Percentiles rank a stretch among this genome's conserved stretches.
phyloP scores from a whole-genome alignment of 2,329 filamentous ascomycete species.

The Cytospora leucostoma region DNA sequence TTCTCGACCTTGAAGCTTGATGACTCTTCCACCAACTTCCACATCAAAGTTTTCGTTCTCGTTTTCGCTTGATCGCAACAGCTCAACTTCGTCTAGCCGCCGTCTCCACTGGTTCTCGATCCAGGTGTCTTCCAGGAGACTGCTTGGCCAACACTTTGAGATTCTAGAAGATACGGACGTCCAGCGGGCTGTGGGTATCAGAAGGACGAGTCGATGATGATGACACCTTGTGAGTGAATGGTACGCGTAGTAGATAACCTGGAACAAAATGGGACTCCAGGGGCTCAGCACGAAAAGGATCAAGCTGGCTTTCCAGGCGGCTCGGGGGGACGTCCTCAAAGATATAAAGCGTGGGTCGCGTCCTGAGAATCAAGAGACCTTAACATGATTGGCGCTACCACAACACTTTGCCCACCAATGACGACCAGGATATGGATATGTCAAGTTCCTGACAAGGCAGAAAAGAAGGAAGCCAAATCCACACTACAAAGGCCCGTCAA shows the following conservation, averaged over 20 bases:
- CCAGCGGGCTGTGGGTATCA: slow-evolving; percentile 5
- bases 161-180: background rate
- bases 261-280: slow-evolving; percentile 11
- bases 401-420: slow-evolving; percentile 11
- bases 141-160: slow-evolving; percentile 4
- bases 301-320: slow-evolving; percentile 24
- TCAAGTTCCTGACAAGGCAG: slow-evolving; percentile 31
- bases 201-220: slow-evolving; percentile 7
- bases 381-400: slow-evolving; percentile 48
- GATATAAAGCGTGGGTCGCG: slow-evolving; percentile 44
- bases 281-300: slow-evolving; percentile 20
- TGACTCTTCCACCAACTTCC: slow-evolving; percentile 7
- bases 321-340: slow-evolving; percentile 25
- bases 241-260: slow-evolving; percentile 10
- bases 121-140: slow-evolving; percentile 1
- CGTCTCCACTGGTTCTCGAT: background rate
- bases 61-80: slow-evolving; percentile 3
- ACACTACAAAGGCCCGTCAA: slow-evolving; percentile 29
- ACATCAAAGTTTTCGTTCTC: slow-evolving; percentile 3
- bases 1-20: slow-evolving; percentile 10
- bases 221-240: slow-evolving; percentile 6
- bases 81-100: background rate
- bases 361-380: slow-evolving; percentile 40
- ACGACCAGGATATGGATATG: slow-evolving; percentile 11
- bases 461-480: slow-evolving; percentile 33